Evolutionary conservation across 1,284 basidiomycete genomes (phyloP), one percentile per base, ranked within the genome.

Genomic region (Schizophyllum commune): DNA sequence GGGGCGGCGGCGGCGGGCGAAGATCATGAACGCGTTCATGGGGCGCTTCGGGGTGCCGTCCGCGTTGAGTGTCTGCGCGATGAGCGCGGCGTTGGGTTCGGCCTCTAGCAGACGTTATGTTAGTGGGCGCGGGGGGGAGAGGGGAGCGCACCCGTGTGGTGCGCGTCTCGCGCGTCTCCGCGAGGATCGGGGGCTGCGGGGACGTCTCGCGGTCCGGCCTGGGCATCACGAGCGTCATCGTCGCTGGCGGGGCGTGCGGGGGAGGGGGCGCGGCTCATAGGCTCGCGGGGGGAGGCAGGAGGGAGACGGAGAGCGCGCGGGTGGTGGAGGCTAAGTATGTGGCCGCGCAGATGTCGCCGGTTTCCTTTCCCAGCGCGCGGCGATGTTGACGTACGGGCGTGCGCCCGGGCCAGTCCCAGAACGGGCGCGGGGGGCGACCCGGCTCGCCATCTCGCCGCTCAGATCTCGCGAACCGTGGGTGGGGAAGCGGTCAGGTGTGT

Each of bases 21-120:
- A 92, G 63, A 92, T 92, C 90, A 92, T 92, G 75, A 92, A 92
- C 22, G 90, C 91, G 71, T 92, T 92, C 90, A 92, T 92, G 52
- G 90, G 90, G 11, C 90, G 84, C 70, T 91, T 91, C 22, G 91
- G 90, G 53, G 90, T 92, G 34, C 90, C 90, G 69, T 92, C 90
- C 0, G 88, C 78, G 70, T 92, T 92, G 61, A 92, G 78, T 17
- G 88, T 85, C 73, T 92, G 90, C 3, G 82, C 82, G 17, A 84
- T 91, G 68, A 92, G 74, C 1, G 84, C 75, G 60, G 76, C 68
- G 66, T 84, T 55, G 39, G 39, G 39, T 47, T 47, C 39, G 39
- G 39, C 39, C 39, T 47, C 39, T 47, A 47, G 39, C 39, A 47
- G 39, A 17, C 17, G 39, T 47, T 17, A 47, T 17, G 39, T 47